phyloP scores from a whole-genome alignment of 257 asterid genomes.

The Catharanthus roseus region DNA sequence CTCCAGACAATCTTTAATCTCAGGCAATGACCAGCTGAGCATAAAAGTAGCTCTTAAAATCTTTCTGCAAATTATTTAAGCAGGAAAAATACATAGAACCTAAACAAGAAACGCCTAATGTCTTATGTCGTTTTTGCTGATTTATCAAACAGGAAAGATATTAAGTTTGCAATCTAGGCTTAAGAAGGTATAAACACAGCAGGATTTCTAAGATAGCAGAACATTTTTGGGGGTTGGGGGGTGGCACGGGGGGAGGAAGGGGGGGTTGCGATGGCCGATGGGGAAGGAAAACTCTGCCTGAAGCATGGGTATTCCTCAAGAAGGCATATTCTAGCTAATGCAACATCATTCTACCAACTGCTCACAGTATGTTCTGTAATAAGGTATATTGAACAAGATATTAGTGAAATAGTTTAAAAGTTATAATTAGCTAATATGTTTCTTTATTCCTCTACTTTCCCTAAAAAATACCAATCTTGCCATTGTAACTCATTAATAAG shows the following conservation, averaged over 20 bases:
- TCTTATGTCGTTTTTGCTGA: background rate
- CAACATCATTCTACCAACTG: background rate
- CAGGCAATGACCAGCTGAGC: constrained; percentile 92
- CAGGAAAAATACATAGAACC: background rate
- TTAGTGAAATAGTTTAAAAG: too few species aligned
- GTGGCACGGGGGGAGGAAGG: too few species aligned
- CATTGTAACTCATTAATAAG: background rate
- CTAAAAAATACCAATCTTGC: background rate
- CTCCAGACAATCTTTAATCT: constrained; percentile 81
- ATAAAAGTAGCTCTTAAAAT: constrained; percentile 7
- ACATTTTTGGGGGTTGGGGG: too few species aligned
- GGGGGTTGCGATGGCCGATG: too few species aligned
- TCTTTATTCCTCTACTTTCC: background rate
- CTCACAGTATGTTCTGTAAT: background rate
- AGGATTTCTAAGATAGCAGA: background rate
- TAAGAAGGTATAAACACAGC: background rate
- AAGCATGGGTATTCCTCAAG: background rate
- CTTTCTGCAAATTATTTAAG: background rate
- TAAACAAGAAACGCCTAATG: background rate
- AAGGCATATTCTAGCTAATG: too few species aligned
- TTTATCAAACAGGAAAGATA: background rate
- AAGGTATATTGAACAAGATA: background rate
- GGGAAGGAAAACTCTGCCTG: background rate
- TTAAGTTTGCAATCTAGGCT: background rate
- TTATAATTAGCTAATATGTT: background rate